Evolutionary conservation across 129 eudicot genomes (phyloP).

Genomic region (Pulicaria dysenterica): DNA sequence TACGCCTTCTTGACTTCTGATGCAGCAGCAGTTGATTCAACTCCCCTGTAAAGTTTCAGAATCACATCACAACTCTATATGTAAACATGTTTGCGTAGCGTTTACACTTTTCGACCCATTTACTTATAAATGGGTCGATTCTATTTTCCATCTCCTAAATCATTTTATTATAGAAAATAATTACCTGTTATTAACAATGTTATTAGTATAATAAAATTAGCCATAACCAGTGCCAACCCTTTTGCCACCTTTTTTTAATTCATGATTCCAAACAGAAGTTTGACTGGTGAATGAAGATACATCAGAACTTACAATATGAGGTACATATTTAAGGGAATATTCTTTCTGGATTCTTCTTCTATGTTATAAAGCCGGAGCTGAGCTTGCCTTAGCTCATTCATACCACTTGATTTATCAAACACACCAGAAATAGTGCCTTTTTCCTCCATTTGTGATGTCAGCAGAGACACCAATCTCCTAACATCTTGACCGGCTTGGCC

Average conservation of each 20-base stretch:
- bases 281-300: not conserved
- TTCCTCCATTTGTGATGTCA: constrained; percentile 50
- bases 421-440: constrained; percentile 35
- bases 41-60: constrained; percentile 59
- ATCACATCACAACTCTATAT: not conserved
- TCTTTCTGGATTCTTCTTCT: constrained; percentile 69
- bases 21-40: constrained; percentile 73
- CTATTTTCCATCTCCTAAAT: no score
- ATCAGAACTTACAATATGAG: constrained; percentile 68
- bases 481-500: constrained; percentile 71
- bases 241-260: not conserved
- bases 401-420: constrained; percentile 38
- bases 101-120: no score
- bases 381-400: constrained; percentile 60
- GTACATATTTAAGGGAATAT: constrained; percentile 59
- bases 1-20: constrained; percentile 94
- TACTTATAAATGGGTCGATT: no score
- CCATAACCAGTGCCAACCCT: no score
- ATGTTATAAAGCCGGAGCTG: constrained; percentile 49
- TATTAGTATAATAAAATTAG: no score
- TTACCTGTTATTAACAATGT: no score
- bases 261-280: constrained; percentile 8
- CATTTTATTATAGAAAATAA: no score
- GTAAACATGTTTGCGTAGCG: not conserved
- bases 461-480: constrained; percentile 48